Evolutionary conservation across 75 land plant species (phyloP).

Genomic region (Selaginella moellendorffii): DNA sequence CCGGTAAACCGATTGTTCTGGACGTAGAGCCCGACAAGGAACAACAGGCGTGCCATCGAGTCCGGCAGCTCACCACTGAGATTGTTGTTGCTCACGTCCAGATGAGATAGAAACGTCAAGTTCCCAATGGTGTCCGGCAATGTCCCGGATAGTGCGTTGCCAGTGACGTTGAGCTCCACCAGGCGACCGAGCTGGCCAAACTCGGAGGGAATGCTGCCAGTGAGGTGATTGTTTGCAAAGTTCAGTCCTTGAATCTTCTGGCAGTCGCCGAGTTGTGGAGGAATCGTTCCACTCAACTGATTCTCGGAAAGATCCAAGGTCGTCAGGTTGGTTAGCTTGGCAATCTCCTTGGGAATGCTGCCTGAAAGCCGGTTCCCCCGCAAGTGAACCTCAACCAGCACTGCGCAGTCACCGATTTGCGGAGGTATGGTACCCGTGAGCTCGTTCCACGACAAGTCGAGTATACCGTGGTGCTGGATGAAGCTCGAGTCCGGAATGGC

Average conservation of each 20-base stretch:
- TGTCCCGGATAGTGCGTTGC: constrained; percentile 38
- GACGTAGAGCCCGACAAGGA: neutral
- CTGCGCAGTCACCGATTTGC: constrained; percentile 11
- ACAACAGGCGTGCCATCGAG: neutral
- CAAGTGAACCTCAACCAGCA: neutral
- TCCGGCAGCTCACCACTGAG: neutral
- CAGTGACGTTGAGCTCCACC: constrained; percentile 41
- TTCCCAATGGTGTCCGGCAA: constrained; percentile 40
- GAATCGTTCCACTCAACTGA: constrained; percentile 43
- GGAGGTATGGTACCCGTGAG: constrained; percentile 43
- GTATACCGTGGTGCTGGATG: constrained; percentile 52
- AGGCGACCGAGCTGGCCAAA: constrained; percentile 21
- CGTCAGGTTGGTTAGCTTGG: constrained; percentile 39
- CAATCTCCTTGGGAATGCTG: constrained; percentile 17
- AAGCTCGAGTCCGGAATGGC: constrained; percentile 43
- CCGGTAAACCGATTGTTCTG: neutral
- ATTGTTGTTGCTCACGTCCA: neutral
- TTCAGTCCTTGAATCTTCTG: constrained; percentile 34
- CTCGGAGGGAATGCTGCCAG: constrained; percentile 27
- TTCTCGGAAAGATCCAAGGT: constrained; percentile 48
- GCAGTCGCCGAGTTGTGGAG: constrained; percentile 18
- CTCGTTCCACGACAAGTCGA: constrained; percentile 43
- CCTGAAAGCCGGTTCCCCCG: neutral
- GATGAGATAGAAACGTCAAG: neutral
- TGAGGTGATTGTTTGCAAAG: constrained; percentile 28